Evolutionary conservation across 495 filamentous ascomycete genomes (phyloP), one percentile per base, ranked within the genome.

Genomic region (Podospora conica): DNA sequence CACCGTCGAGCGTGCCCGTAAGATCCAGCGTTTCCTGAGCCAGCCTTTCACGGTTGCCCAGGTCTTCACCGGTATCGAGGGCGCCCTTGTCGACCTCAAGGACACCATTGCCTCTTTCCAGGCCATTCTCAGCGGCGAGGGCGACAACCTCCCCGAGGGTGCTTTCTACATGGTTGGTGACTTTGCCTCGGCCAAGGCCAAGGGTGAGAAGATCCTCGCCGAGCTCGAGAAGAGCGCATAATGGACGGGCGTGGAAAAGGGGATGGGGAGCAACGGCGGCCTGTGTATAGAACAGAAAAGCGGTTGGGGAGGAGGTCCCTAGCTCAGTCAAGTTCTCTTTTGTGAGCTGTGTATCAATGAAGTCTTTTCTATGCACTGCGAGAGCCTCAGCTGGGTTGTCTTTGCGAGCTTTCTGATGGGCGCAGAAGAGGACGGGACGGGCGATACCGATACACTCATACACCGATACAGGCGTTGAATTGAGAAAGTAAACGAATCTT

Each of bases 191-290:
- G 95, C 94, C 60, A 89, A 91, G 75, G 89, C 85, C 74, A 98
- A 98, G 92, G 95, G 95, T 81, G 93, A 97, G 88, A 96, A 97
- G 92, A 97, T 98, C 83, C 81, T 98, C 81, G 93, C 95, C 71
- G 95, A 97, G 76, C 83, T 98, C 70, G 91, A 95, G 84, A 85
- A 83, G 82, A 83, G 79, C 71, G 53, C 69, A 67, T 90, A 88
- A 83, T 84, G 81, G 78, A 80, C 76, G 77, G 9, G 40, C 75
- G 78, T 75, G 78, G 75, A 69, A 74, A 73, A 74, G 60, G 18
- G 63, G 63, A 9, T 23, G 69, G 67, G 69, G 68, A 66, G 73
- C 70, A 71, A 62, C 64, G 73, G 72, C 67, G 66, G 69, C 70
- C 67, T 76, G 74, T 78, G 76, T 78, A 76, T 78, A 78, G 73